These are phyloP conservation scores for Apiotrichum sp. DNA, from an alignment of 1,284 basidiomycete species.

Conservation along the genomic window DNA sequence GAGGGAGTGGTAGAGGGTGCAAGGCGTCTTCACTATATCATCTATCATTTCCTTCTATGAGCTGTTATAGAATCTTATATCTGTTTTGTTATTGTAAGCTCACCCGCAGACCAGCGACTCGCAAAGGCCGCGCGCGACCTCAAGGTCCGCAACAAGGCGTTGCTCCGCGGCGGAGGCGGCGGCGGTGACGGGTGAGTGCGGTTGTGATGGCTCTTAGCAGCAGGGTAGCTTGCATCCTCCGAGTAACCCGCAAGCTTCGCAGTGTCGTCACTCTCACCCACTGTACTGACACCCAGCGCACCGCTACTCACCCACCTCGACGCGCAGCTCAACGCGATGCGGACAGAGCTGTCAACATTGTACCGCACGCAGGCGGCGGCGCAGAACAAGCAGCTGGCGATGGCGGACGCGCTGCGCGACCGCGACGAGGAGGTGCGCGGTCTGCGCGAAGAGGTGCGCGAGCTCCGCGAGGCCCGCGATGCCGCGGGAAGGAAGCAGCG, in stretches of 20 bases:
- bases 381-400: constrained; percentile 87
- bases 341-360: constrained; percentile 82
- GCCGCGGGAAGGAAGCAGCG: constrained; percentile 22
- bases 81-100: neutral
- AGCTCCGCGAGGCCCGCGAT: constrained; percentile 69
- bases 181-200: constrained; percentile 54
- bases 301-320: constrained; percentile 80
- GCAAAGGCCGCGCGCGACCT: constrained; percentile 81
- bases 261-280: too few species aligned
- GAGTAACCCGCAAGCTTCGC: too few species aligned
- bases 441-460: constrained; percentile 75
- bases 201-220: too few species aligned
- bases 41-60: too few species aligned
- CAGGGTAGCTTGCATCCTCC: too few species aligned
- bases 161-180: constrained; percentile 53
- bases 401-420: constrained; percentile 90
- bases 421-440: constrained; percentile 77
- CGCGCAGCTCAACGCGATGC: constrained; percentile 79
- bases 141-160: constrained; percentile 78
- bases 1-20: neutral
- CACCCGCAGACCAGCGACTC: constrained; percentile 67
- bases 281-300: neutral
- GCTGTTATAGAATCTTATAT: too few species aligned
- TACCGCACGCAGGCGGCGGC: constrained; percentile 83
- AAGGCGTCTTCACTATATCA: too few species aligned